A percentile compares a stretch with the other conserved stretches of the same genome.
phyloP scores from a whole-genome alignment of 1,139 yeast species.

The Pneumocystis jirovecii region DNA sequence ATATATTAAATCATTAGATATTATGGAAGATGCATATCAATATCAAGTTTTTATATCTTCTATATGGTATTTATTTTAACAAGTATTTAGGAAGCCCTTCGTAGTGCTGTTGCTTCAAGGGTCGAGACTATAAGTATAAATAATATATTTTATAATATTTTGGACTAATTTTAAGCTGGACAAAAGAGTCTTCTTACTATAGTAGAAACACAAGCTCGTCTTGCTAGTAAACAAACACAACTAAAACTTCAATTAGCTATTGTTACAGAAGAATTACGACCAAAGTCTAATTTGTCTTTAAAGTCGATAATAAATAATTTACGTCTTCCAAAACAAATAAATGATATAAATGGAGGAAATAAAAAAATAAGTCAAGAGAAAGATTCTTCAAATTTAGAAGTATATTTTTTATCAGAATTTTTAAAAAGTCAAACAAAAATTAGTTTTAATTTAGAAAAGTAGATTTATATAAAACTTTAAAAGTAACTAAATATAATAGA shows the following conservation, averaged over 20 bases:
- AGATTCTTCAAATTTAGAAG: background rate
- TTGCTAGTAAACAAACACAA: background rate
- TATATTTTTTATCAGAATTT: background rate
- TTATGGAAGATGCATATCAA: background rate
- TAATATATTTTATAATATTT: background rate
- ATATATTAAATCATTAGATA: slow-evolving; percentile 46
- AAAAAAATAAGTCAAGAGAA: background rate
- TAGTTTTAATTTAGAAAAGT: slow-evolving; percentile 21
- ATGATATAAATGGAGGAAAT: background rate
- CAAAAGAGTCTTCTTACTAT: background rate
- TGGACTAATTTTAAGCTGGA: background rate
- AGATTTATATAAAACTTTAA: slow-evolving; percentile 31
- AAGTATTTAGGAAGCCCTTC: background rate
- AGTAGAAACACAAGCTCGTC: background rate
- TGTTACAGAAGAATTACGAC: background rate
- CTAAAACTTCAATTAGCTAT: background rate
- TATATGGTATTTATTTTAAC: background rate
- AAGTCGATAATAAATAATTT: background rate
- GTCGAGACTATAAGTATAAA: background rate
- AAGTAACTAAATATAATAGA: slow-evolving; percentile 29
- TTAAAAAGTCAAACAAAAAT: slow-evolving; percentile 11
- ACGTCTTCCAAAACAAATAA: background rate
- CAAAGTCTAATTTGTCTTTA: background rate
- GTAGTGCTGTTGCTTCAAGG: background rate
- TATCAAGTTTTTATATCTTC: background rate